Base-by-base conservation (phyloP, 208 protist species). In the Leishmania tropica region DNA sequence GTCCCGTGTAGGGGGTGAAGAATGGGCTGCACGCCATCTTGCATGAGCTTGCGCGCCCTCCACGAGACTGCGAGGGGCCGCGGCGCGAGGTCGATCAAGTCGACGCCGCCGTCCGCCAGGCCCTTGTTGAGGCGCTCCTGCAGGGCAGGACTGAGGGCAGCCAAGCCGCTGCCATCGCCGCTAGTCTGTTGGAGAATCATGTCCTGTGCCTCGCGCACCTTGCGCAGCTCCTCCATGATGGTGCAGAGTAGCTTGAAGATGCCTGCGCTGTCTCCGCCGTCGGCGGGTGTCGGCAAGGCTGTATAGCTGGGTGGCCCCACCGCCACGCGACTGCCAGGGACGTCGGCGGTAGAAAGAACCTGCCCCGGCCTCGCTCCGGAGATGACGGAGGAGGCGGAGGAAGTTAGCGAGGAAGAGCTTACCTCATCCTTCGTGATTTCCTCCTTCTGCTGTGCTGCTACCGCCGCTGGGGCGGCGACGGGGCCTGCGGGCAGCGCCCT, bases 181-280 rank as follows among this genome's bases (percentile, higher is more conserved):
- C 72, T 65, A 0, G 82, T 64, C 64, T 85, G 85, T 17, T 78
- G 81, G 72, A 95, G 81, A 31, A 91, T n/a, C 56, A 81, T 85
- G 62, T 94, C 90, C 80, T 97, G 93, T 67, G 90, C 86, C 79
- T 92, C 90, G 31, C 94, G 92, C 67, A 97, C 83, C 68, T 88
- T 88, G 48, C 90, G 89, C n/a, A 96, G 84, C 85, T 97, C 94
- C 86, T 96, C 93, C 91, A 96, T 95, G 68, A 97, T 90, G 53
- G 85, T 90, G 82, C 89, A 93, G 35, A 97, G 88, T 75, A 96
- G 83, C 78, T 95, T 92, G 87, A 96, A 96, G n/a, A 96, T 78
- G 60, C 89, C 89, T 28, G 75, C 81, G 17, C 72, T 81, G 31
- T 79, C 81, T 5, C 62, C 72, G 19, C 40, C 73, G 24, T n/a